Conservation (phyloP, 768 basidiomycete species). For the Erythrobasidium yunnanense region DNA sequence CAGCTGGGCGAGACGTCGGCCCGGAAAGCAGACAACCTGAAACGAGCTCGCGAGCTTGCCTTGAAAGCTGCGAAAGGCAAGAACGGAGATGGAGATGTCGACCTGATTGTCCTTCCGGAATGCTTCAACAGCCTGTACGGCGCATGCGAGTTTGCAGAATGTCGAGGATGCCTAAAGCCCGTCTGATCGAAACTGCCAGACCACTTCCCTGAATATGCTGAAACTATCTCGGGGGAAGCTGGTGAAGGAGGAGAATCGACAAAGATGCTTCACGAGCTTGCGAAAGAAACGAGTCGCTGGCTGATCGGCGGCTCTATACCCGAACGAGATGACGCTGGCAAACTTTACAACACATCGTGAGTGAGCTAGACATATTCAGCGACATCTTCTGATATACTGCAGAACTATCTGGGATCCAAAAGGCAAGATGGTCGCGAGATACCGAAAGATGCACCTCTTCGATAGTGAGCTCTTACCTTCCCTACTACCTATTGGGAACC, state of each 20-base stretch:
- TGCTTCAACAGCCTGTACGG: conserved; percentile 47
- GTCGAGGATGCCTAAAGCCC: not conserved
- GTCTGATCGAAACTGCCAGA: not conserved
- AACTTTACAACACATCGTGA: conserved; percentile 74
- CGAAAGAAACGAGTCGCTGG: conserved; percentile 70
- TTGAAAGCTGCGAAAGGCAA: conserved; percentile 46
- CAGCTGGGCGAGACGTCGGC: conserved; percentile 68
- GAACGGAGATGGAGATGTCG: conserved; percentile 63
- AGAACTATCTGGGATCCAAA: conserved; percentile 15
- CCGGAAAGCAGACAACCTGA: conserved; percentile 65
- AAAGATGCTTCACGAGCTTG: conserved; percentile 65
- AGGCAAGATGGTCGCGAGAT: conserved; percentile 76
- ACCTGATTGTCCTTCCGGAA: conserved; percentile 47
- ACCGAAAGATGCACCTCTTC: conserved; percentile 92
- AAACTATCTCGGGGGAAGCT: conserved; percentile 49
- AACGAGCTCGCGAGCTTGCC: conserved; percentile 47
- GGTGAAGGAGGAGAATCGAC: conserved; percentile 59
- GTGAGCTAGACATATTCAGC: not conserved
- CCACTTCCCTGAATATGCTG: conserved; percentile 27
- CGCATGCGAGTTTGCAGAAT: conserved; percentile 59
- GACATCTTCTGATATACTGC: not conserved
- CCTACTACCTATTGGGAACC: no score
- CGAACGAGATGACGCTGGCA: conserved; percentile 55
- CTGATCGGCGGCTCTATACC: conserved; percentile 95
- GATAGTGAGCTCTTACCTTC: no score